Evolutionary conservation across 805 yeast genomes (phyloP).

Genomic region (Pichia insulana): DNA sequence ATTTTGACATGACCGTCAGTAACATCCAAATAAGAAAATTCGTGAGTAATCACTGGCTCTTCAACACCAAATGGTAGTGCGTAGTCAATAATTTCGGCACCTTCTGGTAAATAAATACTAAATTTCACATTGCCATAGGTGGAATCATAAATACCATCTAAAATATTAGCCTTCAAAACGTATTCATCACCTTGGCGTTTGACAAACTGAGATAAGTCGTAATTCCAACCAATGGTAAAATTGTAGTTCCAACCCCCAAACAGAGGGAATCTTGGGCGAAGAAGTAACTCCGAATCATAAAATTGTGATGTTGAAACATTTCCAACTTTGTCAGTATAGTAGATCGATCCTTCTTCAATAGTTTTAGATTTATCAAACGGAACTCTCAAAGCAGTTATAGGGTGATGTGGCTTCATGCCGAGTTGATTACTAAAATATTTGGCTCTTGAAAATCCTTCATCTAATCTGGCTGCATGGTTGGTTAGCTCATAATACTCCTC

Average conservation of each 20-base stretch:
- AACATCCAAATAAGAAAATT: constrained; percentile 59
- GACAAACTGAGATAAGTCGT: constrained; percentile 45
- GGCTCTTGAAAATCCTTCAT: constrained; percentile 67
- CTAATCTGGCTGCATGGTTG: constrained; percentile 65
- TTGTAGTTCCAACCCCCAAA: constrained; percentile 96
- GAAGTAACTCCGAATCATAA: constrained; percentile 37
- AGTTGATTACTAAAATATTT: constrained; percentile 60
- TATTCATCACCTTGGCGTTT: constrained; percentile 41
- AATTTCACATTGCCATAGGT: constrained; percentile 52
- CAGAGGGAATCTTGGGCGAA: constrained; percentile 87
- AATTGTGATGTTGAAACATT: constrained; percentile 72
- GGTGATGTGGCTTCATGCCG: constrained; percentile 44
- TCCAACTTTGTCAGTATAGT: constrained; percentile 85
- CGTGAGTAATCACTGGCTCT: constrained; percentile 23
- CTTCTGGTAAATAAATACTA: constrained; percentile 77
- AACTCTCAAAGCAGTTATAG: constrained; percentile 53
- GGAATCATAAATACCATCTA: constrained; percentile 66
- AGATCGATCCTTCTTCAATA: constrained; percentile 46
- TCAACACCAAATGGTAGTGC: constrained; percentile 44
- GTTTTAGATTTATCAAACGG: constrained; percentile 35
- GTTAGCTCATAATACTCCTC: constrained; percentile 81
- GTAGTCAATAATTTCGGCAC: constrained; percentile 52
- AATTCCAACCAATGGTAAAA: constrained; percentile 92
- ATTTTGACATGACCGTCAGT: constrained; percentile 71
- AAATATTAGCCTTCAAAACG: constrained; percentile 57